Base-by-base conservation (phyloP, 1,284 basidiomycete species). In the Vanrija sp. region DNA sequence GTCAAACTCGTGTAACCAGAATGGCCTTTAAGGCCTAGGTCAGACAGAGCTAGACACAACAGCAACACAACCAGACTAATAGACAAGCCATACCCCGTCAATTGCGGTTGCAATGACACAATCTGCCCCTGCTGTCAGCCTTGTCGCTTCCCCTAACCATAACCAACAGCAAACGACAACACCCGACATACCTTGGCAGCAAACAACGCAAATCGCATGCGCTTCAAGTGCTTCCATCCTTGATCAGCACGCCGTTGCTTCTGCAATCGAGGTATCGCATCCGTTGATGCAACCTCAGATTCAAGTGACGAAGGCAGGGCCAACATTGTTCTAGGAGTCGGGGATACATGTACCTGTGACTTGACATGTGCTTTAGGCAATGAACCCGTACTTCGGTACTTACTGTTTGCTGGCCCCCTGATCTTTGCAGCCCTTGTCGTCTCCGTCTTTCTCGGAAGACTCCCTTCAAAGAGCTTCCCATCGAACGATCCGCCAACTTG, bases 101-200 rank as follows among this genome's bases (percentile, higher is more conserved):
- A 21, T 14, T 49, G 43, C 4, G 63, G 60, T 48, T 66, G 67
- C 2, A 66, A 46, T 3, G 65, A 63, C 28, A 64, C 19, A 10
- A 66, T 58, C 64, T 64, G 44, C 8, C 14, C 7, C 21, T 28
- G 9, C 29, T 28, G 29, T 49, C 48, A 40, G 54, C 29, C 5
- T 46, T 28, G 6, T 46, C 7, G 6, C 7, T 1, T 42, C n/a
- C 9, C 12, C n/a, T 42, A n/a, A n/a, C 40, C 40, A 19, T 26
- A 10, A n/a, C n/a, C n/a, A n/a, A n/a, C 23, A 38, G 23, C 7
- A 16, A 8, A 38, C 43, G 6, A 10, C 3, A 14, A 42, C 9
- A 23, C 1, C 34, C 10, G 15, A 52, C 58, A 39, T 40, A 64
- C 64, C 52, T 64, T 65, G 19, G 56, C 14, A 1, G 52, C 40